Evolutionary conservation across 2,329 filamentous ascomycete species (phyloP).

Genomic region (Graphiopsis chlorocephala): DNA sequence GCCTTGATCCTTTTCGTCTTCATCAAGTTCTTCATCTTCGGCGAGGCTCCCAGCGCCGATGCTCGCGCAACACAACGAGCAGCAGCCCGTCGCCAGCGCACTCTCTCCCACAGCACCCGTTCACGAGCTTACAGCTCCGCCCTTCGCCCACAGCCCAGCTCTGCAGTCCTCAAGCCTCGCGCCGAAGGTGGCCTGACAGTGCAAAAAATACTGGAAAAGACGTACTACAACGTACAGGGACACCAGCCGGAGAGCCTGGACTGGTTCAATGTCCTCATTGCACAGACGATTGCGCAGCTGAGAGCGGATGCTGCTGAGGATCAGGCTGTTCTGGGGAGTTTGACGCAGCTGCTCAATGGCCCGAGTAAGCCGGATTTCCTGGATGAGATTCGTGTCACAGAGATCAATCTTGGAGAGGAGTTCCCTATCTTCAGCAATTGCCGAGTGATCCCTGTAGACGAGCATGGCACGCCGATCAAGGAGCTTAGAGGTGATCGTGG

Average conservation of each 20-base stretch:
- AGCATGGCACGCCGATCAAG: constrained; percentile 62
- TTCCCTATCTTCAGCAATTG: constrained; percentile 99
- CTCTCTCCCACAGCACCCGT: constrained; percentile 62
- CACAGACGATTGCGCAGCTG: constrained; percentile 94
- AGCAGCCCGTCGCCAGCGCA: constrained; percentile 69
- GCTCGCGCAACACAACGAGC: constrained; percentile 73
- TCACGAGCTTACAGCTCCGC: constrained; percentile 38
- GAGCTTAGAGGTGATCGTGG: constrained; percentile 47
- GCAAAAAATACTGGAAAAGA: constrained; percentile 91
- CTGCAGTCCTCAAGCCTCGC: constrained; percentile 29
- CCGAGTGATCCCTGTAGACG: constrained; percentile 85
- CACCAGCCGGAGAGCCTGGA: constrained; percentile 96
- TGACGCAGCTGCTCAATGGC: constrained; percentile 86
- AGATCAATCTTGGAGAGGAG: constrained; percentile 91
- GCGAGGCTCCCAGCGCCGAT: constrained; percentile 82
- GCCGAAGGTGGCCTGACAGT: constrained; percentile 63
- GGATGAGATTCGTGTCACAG: constrained; percentile 89
- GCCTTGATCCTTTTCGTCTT: constrained; percentile 88
- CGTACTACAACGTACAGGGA: constrained; percentile 93
- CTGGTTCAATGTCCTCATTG: constrained; percentile 98
- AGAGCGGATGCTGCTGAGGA: constrained; percentile 88
- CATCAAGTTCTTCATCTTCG: constrained; percentile 99
- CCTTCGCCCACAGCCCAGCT: constrained; percentile 33
- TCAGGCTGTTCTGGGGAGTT: constrained; percentile 79
- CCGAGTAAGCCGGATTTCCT: constrained; percentile 80